These are phyloP conservation scores for Biscutella laevigata DNA, from an alignment of 441 rosid species.

Conservation along the genomic window DNA sequence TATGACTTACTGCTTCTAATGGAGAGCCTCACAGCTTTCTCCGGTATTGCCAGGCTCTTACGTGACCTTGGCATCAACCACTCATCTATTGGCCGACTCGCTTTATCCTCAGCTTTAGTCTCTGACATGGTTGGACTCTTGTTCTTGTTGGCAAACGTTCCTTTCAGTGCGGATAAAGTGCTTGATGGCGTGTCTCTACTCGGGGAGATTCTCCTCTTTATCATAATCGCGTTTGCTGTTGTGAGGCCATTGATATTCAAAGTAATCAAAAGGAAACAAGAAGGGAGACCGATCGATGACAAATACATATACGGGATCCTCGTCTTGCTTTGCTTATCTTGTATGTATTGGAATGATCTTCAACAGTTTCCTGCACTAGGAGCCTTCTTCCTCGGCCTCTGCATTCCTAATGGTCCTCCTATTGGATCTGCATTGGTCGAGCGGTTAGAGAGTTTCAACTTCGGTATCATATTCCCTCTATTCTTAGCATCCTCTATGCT, in stretches of 20 bases:
- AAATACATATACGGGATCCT: slow-evolving; percentile 12
- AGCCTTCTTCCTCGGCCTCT: slow-evolving; percentile 35
- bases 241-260: slow-evolving; percentile 31
- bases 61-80: slow-evolving; percentile 47
- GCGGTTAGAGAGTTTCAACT: slow-evolving; percentile 26
- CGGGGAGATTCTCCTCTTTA: background rate
- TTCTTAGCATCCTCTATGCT: slow-evolving; percentile 16
- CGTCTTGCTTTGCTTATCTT: slow-evolving; percentile 10
- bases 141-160: background rate
- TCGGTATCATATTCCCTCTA: slow-evolving; percentile 20
- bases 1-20: slow-evolving; percentile 6
- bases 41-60: slow-evolving; percentile 39
- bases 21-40: slow-evolving; percentile 35
- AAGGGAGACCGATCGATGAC: slow-evolving; percentile 32
- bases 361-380: slow-evolving; percentile 21
- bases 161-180: rapidly evolving
- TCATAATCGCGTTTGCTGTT: background rate
- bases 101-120: slow-evolving; percentile 32
- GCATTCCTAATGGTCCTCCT: slow-evolving; percentile 49
- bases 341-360: background rate
- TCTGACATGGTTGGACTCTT: slow-evolving; percentile 20
- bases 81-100: slow-evolving; percentile 51
- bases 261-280: slow-evolving; percentile 31
- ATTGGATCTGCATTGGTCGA: slow-evolving; percentile 42
- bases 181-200: background rate